Evolutionary conservation across 345 rosid species (phyloP).

Genomic region (Linum tenue): DNA sequence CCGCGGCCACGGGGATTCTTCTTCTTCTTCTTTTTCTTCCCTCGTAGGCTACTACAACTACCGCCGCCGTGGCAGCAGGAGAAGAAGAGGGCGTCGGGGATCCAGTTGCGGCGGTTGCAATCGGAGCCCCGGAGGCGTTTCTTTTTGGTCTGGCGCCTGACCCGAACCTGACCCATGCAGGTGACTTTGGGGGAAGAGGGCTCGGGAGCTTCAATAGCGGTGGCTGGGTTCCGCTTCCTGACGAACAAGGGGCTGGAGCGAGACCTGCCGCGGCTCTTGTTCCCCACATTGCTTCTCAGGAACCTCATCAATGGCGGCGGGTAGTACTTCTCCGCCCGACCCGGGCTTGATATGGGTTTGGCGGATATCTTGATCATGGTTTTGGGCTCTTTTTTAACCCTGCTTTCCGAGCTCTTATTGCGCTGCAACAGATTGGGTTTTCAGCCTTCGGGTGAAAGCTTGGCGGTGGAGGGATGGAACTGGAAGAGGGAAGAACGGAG

Average conservation of each 20-base stretch:
- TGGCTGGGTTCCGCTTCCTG: constrained; percentile 35
- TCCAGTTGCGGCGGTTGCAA: constrained; percentile 36
- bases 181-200: constrained; percentile 92
- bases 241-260: constrained; percentile 83
- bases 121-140: constrained; percentile 12
- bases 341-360: constrained; percentile 77
- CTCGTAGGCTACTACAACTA: constrained; percentile 17
- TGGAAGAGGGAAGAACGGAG: neutral
- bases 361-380: constrained; percentile 47
- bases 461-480: neutral
- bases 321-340: constrained; percentile 64
- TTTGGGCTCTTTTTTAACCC: too few relatives aligned
- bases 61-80: constrained; percentile 4
- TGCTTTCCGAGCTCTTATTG: neutral
- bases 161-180: constrained; percentile 97
- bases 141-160: constrained; percentile 38
- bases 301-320: constrained; percentile 87
- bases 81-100: constrained; percentile 26
- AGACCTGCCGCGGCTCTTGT: constrained; percentile 67
- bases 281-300: constrained; percentile 53
- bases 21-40: neutral
- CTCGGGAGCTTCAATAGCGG: constrained; percentile 57
- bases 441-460: neutral
- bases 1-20: neutral
- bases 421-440: neutral